A percentile compares a stretch with the other conserved stretches of the same genome.
These are phyloP conservation scores for Amorphotheca resinae DNA, from an alignment of 495 filamentous ascomycete genomes.

Conservation along the genomic window DNA sequence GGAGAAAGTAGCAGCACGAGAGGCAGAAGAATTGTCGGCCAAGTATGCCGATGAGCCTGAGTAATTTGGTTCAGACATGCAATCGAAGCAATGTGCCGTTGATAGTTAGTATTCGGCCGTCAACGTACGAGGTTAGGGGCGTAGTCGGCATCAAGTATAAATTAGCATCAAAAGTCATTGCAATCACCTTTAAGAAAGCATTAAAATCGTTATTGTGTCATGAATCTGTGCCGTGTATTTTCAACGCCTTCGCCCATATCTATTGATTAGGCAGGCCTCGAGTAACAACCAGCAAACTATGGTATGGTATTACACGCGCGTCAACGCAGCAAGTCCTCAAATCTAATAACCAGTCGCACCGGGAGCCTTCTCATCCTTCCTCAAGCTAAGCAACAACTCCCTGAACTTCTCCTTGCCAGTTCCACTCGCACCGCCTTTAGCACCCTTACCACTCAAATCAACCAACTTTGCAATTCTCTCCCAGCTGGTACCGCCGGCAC, in stretches of 20 bases:
- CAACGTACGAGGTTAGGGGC: neutral
- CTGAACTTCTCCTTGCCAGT: slow-evolving; percentile 92
- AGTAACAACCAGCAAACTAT: too few relatives aligned
- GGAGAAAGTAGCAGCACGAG: slow-evolving; percentile 17
- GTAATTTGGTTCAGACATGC: slow-evolving; percentile 8
- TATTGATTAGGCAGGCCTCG: slow-evolving; percentile 6
- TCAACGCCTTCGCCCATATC: slow-evolving; percentile 17
- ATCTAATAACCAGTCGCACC: slow-evolving; percentile 54
- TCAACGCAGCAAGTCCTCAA: slow-evolving; percentile 11
- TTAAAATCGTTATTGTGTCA: neutral
- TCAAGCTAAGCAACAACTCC: slow-evolving; percentile 75
- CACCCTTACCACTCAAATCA: slow-evolving; percentile 88
- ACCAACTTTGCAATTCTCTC: slow-evolving; percentile 95
- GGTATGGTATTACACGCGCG: neutral
- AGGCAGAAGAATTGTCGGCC: slow-evolving; percentile 26
- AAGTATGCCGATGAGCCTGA: slow-evolving; percentile 23
- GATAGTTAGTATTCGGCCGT: neutral
- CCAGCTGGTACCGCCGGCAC: slow-evolving; percentile 92
- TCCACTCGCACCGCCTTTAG: slow-evolving; percentile 68
- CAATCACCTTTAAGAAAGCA: neutral
- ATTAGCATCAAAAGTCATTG: neutral
- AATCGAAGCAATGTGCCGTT: too few relatives aligned
- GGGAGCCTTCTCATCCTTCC: slow-evolving; percentile 89
- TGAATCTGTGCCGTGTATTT: slow-evolving; percentile 17
- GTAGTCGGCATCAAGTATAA: neutral